Evolutionary conservation across 2,329 filamentous ascomycete genomes (phyloP), one percentile per base, ranked within the genome.

Genomic region (Colletotrichum paranaense): DNA sequence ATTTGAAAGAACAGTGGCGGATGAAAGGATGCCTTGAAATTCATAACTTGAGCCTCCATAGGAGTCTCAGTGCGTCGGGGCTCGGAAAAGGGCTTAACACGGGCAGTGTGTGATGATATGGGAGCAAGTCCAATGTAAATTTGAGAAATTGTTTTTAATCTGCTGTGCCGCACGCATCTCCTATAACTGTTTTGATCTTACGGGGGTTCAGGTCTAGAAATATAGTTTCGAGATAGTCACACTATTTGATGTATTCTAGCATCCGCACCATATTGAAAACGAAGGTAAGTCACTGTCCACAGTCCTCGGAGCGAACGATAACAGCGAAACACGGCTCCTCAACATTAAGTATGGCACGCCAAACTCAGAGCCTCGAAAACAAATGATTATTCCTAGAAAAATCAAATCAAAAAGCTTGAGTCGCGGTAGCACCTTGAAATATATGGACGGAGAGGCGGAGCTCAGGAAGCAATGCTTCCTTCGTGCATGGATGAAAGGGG

Each of bases 391-490:
- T 38, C 14, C 5, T 16, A 14, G 12, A 1, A 16, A 9, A 35
- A 19, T 14, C 59, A 30, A 19, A 11, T 5, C 1, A 28, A 16
- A 4, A 35, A 7, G 7, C 24, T 5, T 8, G 7, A 12, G 2
- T 3, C 9, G 16, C 3, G 12, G 19, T 3, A 3, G 22, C 14
- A 6, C 30, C 52, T 38, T 53, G 24, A 26, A 59, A 62, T 52
- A 68, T 52, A 55, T 53, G 30, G 58, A 35, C 58, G 52, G 38
- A 35, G 58, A 53, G 69, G 69, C 68, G 35, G 32, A 49, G 68
- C 57, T 55, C 35, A 22, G 46, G 46, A 49, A 19, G 42, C 42
- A 49, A 19, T 28, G 32, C 63, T 71, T 71, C 49, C 52, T 24
- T 46, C 52, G 6, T 9, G 11, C 28, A 28, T 66, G 11, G 32